Conservation (phyloP, 257 asterid genomes). For the Catharanthus roseus region DNA sequence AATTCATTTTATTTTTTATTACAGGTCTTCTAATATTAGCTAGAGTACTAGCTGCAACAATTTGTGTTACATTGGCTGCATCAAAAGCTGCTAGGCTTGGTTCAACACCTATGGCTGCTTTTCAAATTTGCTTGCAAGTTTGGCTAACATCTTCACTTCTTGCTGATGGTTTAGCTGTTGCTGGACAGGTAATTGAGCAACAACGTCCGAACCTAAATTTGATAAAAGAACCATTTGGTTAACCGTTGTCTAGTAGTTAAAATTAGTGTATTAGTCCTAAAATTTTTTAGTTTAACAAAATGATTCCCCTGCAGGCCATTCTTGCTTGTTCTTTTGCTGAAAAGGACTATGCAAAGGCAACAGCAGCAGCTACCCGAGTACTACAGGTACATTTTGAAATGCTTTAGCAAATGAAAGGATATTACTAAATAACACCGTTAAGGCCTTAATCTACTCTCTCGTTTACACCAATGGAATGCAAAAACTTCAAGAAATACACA, state of each 20-base stretch:
- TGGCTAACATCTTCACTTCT: constrained; percentile 94
- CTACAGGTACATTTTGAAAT: constrained; percentile 45
- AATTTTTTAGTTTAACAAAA: not conserved
- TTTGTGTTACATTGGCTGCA: constrained; percentile 84
- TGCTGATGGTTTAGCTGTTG: constrained; percentile 97
- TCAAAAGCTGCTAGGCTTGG: constrained; percentile 92
- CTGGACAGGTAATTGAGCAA: constrained; percentile 96
- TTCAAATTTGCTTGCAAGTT: constrained; percentile 85
- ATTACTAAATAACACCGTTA: too few species aligned
- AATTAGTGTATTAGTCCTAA: too few species aligned
- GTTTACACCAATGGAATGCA: not conserved
- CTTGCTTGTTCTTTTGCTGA: constrained; percentile 97
- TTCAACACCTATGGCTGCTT: constrained; percentile 85
- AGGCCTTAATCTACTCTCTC: too few species aligned
- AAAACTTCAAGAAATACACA: not conserved
- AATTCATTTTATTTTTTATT: not conserved
- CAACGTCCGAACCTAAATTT: not conserved
- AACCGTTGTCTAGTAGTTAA: too few species aligned
- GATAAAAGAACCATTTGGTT: too few species aligned
- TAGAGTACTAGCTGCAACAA: constrained; percentile 83
- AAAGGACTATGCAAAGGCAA: constrained; percentile 76
- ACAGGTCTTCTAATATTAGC: constrained; percentile 61
- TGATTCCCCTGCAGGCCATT: constrained; percentile 51
- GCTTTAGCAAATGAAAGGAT: too few species aligned
- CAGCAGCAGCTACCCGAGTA: constrained; percentile 72